Evolutionary conservation across 305 asterid species (phyloP).

Genomic region (Andrographis paniculata): DNA sequence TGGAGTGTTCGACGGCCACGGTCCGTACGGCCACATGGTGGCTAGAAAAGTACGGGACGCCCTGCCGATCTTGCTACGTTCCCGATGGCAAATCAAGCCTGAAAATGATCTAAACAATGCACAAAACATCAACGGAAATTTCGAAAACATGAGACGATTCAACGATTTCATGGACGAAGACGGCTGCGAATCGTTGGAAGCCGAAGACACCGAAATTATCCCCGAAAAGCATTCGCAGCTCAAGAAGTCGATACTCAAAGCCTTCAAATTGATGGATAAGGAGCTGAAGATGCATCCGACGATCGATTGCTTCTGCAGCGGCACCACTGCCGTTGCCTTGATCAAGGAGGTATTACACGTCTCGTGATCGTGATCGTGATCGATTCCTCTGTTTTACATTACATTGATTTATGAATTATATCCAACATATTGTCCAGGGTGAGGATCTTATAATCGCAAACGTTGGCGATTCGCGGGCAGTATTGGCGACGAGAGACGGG

Average conservation of each 20-base stretch:
- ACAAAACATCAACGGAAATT: not conserved
- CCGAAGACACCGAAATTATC: not conserved
- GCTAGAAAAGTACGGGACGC: conserved; percentile 87
- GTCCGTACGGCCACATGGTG: conserved; percentile 90
- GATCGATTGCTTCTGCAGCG: not conserved
- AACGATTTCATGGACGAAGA: too few species aligned
- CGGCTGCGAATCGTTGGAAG: too few species aligned
- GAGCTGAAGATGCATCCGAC: not conserved
- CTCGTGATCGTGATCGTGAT: too few species aligned
- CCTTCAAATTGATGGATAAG: not conserved
- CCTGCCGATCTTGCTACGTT: conserved; percentile 57
- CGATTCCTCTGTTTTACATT: not conserved
- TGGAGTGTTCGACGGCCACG: conserved; percentile 96
- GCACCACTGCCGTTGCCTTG: not conserved
- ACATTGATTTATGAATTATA: conserved; percentile 11
- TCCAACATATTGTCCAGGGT: conserved; percentile 19
- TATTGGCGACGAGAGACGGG: not conserved
- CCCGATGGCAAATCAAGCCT: conserved; percentile 48
- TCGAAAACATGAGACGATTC: not conserved
- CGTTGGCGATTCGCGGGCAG: not conserved
- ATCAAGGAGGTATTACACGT: conserved; percentile 37
- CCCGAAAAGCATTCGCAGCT: not conserved
- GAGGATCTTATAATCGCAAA: not conserved
- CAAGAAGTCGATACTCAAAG: conserved; percentile 5
- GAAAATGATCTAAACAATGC: conserved; percentile 24